Base-by-base conservation (phyloP, 1,284 basidiomycete species). In the Puccinia polysora region DNA sequence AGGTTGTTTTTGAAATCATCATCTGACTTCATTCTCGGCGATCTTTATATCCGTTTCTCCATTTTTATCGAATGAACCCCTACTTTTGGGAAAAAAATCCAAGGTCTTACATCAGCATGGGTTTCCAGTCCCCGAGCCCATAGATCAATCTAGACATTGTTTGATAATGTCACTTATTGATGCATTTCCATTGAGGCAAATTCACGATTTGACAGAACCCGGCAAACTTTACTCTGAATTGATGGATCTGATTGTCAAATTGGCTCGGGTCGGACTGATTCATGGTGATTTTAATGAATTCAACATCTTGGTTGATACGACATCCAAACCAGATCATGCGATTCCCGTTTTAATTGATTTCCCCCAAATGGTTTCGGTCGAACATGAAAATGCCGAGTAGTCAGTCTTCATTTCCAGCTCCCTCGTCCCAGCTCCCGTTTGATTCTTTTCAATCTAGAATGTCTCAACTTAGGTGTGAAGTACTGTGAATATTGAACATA, bases 201-300 rank as follows among this genome's bases (percentile, higher is more conserved):
- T 98, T 74, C 83, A 88, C 47, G 85, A 88, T 71, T 83, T 96
- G 4, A 86, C 89, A 6, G 87, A 89, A 10, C 91, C 93, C 0
- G 91, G 91, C 38, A 88, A 88, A 75, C 85, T 98, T 36, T 98
- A 97, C 81, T 92, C 93, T 0, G 83, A 85, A 18, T 83, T 98
- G 49, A 98, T 98, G 94, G 90, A 92, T 80, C 83, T 97, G 71
- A 94, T 98, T 78, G 91, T 97, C 73, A 89, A 92, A 64, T 89
- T 98, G 76, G 95, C 94, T 2, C 86, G 86, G 52, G 87, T 90
- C 1, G 96, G 96, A 0, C 84, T 99, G 25, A 97, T 99, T 69
- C 95, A 99, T 78, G 95, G 96, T 62, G 95, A 99, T 81, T 99
- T 91, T 82, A 99, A 99, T 81, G 96, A 99, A 80, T 99, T 98